phyloP scores from a whole-genome alignment of 352 stramenopile species.

The Phytophthora palmivora region DNA sequence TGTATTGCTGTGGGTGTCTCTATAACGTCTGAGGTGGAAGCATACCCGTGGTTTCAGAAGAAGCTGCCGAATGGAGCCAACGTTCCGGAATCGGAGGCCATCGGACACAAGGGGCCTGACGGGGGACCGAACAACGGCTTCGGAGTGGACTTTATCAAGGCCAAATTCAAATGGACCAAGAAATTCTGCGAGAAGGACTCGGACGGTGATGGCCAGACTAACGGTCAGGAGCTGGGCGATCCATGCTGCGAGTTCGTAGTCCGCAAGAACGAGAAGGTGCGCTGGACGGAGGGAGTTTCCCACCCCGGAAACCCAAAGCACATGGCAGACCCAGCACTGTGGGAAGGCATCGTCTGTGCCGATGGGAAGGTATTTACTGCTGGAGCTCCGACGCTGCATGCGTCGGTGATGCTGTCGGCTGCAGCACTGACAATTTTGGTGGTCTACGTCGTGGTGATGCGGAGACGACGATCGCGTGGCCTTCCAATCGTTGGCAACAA shows the following conservation, averaged over 20 bases:
- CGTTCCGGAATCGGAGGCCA: conserved; percentile 33
- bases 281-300: conserved; percentile 38
- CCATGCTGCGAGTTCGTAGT: conserved; percentile 66
- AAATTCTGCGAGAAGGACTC: conserved; percentile 55
- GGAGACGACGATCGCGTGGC: conserved; percentile 13
- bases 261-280: conserved; percentile 30
- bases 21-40: not conserved
- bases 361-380: not conserved
- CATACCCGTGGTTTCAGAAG: conserved; percentile 32
- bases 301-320: conserved; percentile 33
- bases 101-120: conserved; percentile 34
- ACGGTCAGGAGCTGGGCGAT: conserved; percentile 35
- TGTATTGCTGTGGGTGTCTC: conserved; percentile 1
- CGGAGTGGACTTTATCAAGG: conserved; percentile 48
- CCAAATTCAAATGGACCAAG: conserved; percentile 45
- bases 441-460: conserved; percentile 24
- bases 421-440: conserved; percentile 18
- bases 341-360: conserved; percentile 38
- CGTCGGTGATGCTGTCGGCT: conserved; percentile 34
- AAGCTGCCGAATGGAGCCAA: conserved; percentile 42
- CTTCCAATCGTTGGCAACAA: conserved; percentile 34
- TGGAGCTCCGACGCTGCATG: conserved; percentile 18
- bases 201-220: conserved; percentile 35
- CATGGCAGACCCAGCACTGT: conserved; percentile 33
- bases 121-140: conserved; percentile 53